Percentiles rank a stretch among this genome's conserved stretches.
Evolutionary conservation across 1,284 basidiomycete genomes (phyloP).

Genomic region (Pseudozyma hubeiensis): DNA sequence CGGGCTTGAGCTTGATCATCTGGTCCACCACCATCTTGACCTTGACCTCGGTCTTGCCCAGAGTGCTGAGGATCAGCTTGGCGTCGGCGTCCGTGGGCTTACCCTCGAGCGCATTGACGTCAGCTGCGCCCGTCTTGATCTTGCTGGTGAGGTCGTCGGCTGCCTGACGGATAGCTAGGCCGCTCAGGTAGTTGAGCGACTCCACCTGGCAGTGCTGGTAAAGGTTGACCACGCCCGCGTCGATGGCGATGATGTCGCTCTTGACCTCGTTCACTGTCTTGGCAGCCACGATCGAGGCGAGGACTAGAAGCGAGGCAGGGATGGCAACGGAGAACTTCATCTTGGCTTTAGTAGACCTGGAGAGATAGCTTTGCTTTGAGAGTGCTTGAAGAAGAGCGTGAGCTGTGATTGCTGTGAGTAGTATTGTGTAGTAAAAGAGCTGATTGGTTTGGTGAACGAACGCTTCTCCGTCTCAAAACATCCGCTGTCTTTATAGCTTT

Average conservation of each 20-base stretch:
- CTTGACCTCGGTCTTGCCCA: constrained; percentile 24
- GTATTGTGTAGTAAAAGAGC: too few relatives aligned
- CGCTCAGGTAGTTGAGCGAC: constrained; percentile 25
- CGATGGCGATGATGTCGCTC: constrained; percentile 19
- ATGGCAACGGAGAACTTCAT: constrained; percentile 23
- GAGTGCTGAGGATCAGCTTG: constrained; percentile 13
- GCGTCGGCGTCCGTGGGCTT: constrained; percentile 19
- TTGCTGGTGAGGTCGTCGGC: constrained; percentile 16
- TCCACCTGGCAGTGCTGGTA: constrained; percentile 14
- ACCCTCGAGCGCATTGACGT: constrained; percentile 17
- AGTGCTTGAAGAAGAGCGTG: too few relatives aligned
- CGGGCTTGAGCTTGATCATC: constrained; percentile 19
- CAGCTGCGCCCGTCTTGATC: constrained; percentile 24
- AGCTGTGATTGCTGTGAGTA: too few relatives aligned
- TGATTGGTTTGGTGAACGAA: too few relatives aligned
- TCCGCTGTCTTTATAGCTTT: too few relatives aligned
- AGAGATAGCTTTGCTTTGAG: too few relatives aligned
- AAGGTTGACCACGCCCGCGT: constrained; percentile 17
- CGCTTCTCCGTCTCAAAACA: too few relatives aligned
- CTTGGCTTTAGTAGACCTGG: neutral
- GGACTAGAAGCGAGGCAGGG: constrained; percentile 15
- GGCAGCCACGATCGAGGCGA: constrained; percentile 17
- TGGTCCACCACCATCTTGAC: constrained; percentile 15
- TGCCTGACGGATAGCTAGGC: constrained; percentile 18
- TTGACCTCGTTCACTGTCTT: constrained; percentile 24